A percentile compares a stretch with the other conserved stretches of the same genome.
Conservation (phyloP, 139 green algal genomes). For the Spirogloea muscicola region DNA sequence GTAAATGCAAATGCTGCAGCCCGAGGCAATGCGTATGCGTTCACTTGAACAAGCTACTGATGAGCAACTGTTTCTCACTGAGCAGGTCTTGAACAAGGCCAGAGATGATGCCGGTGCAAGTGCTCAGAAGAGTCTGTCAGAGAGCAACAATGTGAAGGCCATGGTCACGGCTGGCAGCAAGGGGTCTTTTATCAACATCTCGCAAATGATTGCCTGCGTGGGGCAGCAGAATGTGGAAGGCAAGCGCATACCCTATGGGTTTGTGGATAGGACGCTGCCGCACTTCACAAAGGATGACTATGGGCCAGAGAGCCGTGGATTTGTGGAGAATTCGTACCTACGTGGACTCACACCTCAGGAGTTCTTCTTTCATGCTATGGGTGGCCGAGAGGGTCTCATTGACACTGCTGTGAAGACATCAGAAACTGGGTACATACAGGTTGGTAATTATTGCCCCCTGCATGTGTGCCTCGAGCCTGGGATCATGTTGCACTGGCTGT, state of each 20-base stretch:
- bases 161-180: conserved; percentile 96
- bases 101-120: conserved; percentile 88
- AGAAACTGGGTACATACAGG: conserved; percentile 73
- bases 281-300: conserved; percentile 97
- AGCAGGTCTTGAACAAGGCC: conserved; percentile 86
- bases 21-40: no score
- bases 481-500: no score
- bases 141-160: conserved; percentile 96
- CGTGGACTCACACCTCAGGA: conserved; percentile 91
- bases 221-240: conserved; percentile 99
- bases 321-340: conserved; percentile 98
- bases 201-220: conserved; percentile 99
- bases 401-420: conserved; percentile 98
- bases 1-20: no score
- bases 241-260: conserved; percentile 97
- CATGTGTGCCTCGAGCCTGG: no score
- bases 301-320: conserved; percentile 90
- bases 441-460: no score
- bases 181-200: conserved; percentile 99
- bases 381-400: conserved; percentile 96
- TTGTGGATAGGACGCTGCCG: conserved; percentile 83
- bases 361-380: conserved; percentile 99
- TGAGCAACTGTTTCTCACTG: no score
- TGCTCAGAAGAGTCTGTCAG: conserved; percentile 77
- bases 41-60: no score